Percentiles rank a stretch among this genome's conserved stretches.
Conservation (phyloP, 306 rosid species). For the Oxytropis ochrocephala region DNA sequence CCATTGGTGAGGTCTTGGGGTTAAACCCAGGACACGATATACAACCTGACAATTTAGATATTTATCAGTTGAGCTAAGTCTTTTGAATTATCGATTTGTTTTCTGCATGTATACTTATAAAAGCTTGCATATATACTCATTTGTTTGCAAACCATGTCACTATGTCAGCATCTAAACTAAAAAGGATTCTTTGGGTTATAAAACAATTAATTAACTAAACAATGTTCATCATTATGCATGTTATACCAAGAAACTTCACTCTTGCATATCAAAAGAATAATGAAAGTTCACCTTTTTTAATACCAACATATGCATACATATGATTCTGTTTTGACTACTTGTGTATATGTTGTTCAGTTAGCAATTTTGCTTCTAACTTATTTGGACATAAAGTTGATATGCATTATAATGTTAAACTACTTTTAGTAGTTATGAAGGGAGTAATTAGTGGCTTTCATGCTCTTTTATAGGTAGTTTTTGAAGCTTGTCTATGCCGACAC, state of each 20-base stretch:
- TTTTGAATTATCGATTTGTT: slow-evolving; percentile 31
- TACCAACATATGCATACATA: not conserved
- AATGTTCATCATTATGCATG: slow-evolving; percentile 18
- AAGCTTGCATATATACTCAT: slow-evolving; percentile 40
- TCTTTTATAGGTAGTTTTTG: slow-evolving; percentile 54
- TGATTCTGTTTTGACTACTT: not conserved
- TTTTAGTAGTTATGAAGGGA: slow-evolving; percentile 49
- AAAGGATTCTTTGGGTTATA: slow-evolving; percentile 15
- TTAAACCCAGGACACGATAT: too few species aligned
- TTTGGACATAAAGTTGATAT: slow-evolving; percentile 41
- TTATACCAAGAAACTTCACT: slow-evolving; percentile 9
- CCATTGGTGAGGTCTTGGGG: too few species aligned
- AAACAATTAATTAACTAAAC: slow-evolving; percentile 8
- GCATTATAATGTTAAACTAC: slow-evolving; percentile 28
- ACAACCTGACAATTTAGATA: too few species aligned
- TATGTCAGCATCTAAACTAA: slow-evolving; percentile 22
- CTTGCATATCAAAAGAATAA: too few species aligned
- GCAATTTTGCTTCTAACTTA: slow-evolving; percentile 13
- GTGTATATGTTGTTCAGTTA: not conserved
- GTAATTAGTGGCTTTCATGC: slow-evolving; percentile 54
- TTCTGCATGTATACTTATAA: slow-evolving; percentile 27
- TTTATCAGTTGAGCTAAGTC: too few species aligned
- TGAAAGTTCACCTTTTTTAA: slow-evolving; percentile 9
- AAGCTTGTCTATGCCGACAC: slow-evolving; percentile 35
- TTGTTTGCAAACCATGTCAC: slow-evolving; percentile 21